Conservation (phyloP, 352 stramenopile species). For the Globisporangium uncinulatum region DNA sequence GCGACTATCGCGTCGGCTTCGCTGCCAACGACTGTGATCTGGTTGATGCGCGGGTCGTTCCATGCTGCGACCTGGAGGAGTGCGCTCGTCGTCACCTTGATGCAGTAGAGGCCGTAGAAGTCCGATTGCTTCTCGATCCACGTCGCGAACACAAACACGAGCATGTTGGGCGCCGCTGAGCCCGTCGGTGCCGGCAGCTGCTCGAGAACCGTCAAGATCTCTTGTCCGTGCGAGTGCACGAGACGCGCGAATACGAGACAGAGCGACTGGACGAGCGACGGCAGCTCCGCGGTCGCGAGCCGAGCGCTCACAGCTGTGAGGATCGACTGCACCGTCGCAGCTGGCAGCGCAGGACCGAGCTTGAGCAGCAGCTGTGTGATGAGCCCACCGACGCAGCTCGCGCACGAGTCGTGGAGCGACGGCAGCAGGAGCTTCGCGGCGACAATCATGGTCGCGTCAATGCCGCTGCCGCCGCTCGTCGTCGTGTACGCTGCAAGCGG, state of each 20-base stretch:
- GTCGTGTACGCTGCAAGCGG: slow-evolving; percentile 47
- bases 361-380: slow-evolving; percentile 81
- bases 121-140: slow-evolving; percentile 83
- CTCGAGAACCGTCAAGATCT: slow-evolving; percentile 69
- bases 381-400: slow-evolving; percentile 65
- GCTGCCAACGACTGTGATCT: slow-evolving; percentile 59
- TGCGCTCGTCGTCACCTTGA: slow-evolving; percentile 80
- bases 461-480: slow-evolving; percentile 33
- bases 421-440: slow-evolving; percentile 68
- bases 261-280: slow-evolving; percentile 72
- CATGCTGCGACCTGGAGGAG: slow-evolving; percentile 67
- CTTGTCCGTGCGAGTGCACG: slow-evolving; percentile 59
- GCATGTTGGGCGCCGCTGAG: slow-evolving; percentile 36
- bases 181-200: slow-evolving; percentile 41
- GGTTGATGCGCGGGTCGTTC: slow-evolving; percentile 65
- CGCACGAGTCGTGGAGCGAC: slow-evolving; percentile 58
- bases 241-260: slow-evolving; percentile 82
- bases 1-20: slow-evolving; percentile 21
- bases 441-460: slow-evolving; percentile 66
- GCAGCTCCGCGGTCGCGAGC: slow-evolving; percentile 60
- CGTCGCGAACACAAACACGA: slow-evolving; percentile 72
- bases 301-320: slow-evolving; percentile 59
- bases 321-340: slow-evolving; percentile 68
- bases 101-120: slow-evolving; percentile 80
- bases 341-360: slow-evolving; percentile 45